These are phyloP conservation scores for Rosellinia necatrix DNA, from an alignment of 2,329 filamentous ascomycete genomes.

Conservation along the genomic window DNA sequence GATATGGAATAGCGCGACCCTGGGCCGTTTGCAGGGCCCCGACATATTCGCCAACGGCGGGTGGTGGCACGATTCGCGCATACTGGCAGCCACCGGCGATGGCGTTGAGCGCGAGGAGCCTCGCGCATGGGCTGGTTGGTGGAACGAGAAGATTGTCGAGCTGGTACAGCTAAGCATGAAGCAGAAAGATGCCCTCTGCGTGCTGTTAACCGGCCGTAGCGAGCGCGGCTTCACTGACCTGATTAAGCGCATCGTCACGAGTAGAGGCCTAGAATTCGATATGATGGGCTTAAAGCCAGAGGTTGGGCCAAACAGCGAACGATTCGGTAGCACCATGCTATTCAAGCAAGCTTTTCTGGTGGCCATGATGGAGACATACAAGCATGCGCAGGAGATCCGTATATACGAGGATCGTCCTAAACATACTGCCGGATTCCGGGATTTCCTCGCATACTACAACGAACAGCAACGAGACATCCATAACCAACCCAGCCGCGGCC, in stretches of 20 bases:
- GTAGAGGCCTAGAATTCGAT: conserved; percentile 83
- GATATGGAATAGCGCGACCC: conserved; percentile 79
- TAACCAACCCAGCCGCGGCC: conserved; percentile 59
- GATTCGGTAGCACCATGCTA: conserved; percentile 80
- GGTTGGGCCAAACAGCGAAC: conserved; percentile 78
- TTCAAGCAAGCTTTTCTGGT: conserved; percentile 90
- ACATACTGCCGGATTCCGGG: conserved; percentile 79
- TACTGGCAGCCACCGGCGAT: conserved; percentile 83
- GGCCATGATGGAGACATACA: conserved; percentile 84
- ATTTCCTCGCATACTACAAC: conserved; percentile 83
- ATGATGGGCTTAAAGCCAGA: conserved; percentile 86
- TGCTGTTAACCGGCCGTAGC: conserved; percentile 85
- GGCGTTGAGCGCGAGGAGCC: conserved; percentile 82
- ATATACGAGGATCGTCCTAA: conserved; percentile 70
- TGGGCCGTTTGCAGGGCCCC: conserved; percentile 75
- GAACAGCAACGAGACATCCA: conserved; percentile 53
- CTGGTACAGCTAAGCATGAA: conserved; percentile 80
- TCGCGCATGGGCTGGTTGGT: conserved; percentile 88
- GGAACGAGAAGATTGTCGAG: conserved; percentile 89
- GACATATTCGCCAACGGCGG: conserved; percentile 82
- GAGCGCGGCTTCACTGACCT: conserved; percentile 78
- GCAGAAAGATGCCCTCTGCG: conserved; percentile 81
- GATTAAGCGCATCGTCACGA: conserved; percentile 77
- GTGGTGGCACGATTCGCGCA: conserved; percentile 95
- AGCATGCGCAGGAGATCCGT: conserved; percentile 78